Evolutionary conservation across 768 basidiomycete species (phyloP).

Genomic region (Paxillus ammoniavirescens): DNA sequence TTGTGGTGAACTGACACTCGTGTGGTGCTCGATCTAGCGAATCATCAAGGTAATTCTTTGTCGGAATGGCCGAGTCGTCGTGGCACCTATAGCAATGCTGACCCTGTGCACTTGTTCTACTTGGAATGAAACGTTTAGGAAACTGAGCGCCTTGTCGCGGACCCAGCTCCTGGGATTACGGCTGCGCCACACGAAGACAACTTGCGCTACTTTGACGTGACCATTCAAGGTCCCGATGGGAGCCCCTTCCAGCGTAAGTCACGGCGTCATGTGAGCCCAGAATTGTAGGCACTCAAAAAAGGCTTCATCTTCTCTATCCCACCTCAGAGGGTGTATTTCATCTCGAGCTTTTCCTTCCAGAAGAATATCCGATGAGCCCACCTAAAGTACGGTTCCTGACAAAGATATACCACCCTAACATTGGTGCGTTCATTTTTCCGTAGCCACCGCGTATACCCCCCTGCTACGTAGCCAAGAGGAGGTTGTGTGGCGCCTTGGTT

Average conservation of each 20-base stretch:
- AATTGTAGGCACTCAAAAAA: slow-evolving; percentile 5
- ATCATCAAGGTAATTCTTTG: slow-evolving; percentile 47
- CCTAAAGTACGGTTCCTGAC: slow-evolving; percentile 98
- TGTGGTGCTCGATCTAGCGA: slow-evolving; percentile 33
- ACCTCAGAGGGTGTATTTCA: slow-evolving; percentile 83
- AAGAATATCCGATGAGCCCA: slow-evolving; percentile 99
- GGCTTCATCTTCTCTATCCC: too few relatives aligned
- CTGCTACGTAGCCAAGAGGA: background rate
- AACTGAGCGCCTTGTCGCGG: slow-evolving; percentile 93
- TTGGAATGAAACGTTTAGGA: slow-evolving; percentile 54
- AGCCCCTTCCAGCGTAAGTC: slow-evolving; percentile 86
- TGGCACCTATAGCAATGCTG: slow-evolving; percentile 16
- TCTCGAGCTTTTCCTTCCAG: slow-evolving; percentile 96
- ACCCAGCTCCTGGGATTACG: slow-evolving; percentile 97
- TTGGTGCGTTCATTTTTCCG: slow-evolving; percentile 64
- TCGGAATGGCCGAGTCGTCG: slow-evolving; percentile 13
- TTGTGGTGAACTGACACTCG: slow-evolving; percentile 1
- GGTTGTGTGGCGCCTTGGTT: slow-evolving; percentile 14
- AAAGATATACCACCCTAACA: slow-evolving; percentile 99
- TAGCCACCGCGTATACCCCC: background rate
- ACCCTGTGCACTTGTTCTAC: slow-evolving; percentile 15
- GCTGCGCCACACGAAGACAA: slow-evolving; percentile 96
- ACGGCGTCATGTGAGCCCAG: background rate
- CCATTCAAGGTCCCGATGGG: slow-evolving; percentile 90
- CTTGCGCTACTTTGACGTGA: slow-evolving; percentile 97